Evolutionary conservation across 2,329 filamentous ascomycete species (phyloP).

Genomic region (Xylaria sp.): DNA sequence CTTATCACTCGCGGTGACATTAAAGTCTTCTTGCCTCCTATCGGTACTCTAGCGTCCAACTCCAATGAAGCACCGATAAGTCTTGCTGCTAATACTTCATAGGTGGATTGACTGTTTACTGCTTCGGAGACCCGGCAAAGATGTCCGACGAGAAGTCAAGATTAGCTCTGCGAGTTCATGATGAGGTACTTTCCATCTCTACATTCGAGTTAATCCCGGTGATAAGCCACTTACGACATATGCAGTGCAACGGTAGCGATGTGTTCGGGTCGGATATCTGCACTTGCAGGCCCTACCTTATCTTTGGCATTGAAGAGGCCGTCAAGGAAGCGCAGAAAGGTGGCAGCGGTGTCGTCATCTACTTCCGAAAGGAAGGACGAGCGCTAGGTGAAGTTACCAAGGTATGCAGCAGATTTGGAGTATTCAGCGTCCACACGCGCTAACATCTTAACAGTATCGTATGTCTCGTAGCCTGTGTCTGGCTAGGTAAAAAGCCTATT

Average conservation of each 20-base stretch:
- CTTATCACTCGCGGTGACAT: slow-evolving; percentile 93
- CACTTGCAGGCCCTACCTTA: slow-evolving; percentile 92
- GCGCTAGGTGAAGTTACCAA: slow-evolving; percentile 96
- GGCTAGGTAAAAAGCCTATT: slow-evolving; percentile 29
- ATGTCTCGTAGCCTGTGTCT: slow-evolving; percentile 37
- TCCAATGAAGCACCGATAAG: background rate
- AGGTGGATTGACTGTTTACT: slow-evolving; percentile 92
- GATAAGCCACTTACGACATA: slow-evolving; percentile 24
- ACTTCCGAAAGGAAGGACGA: slow-evolving; percentile 96
- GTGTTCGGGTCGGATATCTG: slow-evolving; percentile 98
- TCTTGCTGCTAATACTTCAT: slow-evolving; percentile 22
- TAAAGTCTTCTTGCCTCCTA: slow-evolving; percentile 93
- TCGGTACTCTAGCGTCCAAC: slow-evolving; percentile 58
- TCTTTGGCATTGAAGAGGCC: slow-evolving; percentile 95
- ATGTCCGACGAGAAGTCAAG: slow-evolving; percentile 84
- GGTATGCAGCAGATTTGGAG: slow-evolving; percentile 52
- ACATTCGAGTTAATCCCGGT: slow-evolving; percentile 10
- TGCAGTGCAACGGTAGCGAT: slow-evolving; percentile 87
- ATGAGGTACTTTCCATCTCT: slow-evolving; percentile 51
- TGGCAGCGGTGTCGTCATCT: slow-evolving; percentile 93
- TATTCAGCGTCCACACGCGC: slow-evolving; percentile 34
- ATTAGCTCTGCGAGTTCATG: slow-evolving; percentile 80
- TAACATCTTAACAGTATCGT: slow-evolving; percentile 50
- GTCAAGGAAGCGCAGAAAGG: slow-evolving; percentile 96
- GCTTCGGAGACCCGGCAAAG: slow-evolving; percentile 92